Percentiles rank a stretch among this genome's conserved stretches.
These are phyloP conservation scores for Trichoderma hamatum DNA, from an alignment of 2,329 filamentous ascomycete genomes.

Conservation along the genomic window DNA sequence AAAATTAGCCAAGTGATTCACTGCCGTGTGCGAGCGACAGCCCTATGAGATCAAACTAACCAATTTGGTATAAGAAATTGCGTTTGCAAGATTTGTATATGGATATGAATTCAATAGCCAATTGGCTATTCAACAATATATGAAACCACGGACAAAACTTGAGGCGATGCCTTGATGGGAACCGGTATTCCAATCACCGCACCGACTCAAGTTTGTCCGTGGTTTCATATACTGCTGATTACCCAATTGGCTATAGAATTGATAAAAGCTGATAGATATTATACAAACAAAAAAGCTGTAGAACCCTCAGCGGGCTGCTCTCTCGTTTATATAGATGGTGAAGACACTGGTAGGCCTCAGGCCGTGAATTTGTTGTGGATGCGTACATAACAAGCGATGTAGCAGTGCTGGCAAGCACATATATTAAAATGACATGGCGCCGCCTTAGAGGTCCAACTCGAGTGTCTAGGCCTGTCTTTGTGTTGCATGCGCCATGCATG, in stretches of 20 bases:
- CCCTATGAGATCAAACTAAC: background rate
- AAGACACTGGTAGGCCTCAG: background rate
- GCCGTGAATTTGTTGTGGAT: background rate
- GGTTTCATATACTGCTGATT: background rate
- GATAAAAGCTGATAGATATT: background rate
- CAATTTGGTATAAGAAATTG: background rate
- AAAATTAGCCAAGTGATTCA: background rate
- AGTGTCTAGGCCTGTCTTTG: background rate
- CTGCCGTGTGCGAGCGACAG: background rate
- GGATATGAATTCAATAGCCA: background rate
- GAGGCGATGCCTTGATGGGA: background rate
- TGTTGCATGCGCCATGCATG: constrained; percentile 2
- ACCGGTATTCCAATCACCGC: background rate
- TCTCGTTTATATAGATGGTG: background rate
- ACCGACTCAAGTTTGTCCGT: background rate
- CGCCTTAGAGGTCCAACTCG: background rate
- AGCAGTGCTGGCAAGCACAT: background rate
- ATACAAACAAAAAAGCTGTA: background rate
- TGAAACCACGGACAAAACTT: background rate
- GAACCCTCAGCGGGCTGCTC: background rate
- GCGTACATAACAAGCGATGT: background rate
- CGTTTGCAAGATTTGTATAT: background rate
- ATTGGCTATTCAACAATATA: background rate
- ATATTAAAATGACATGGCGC: background rate
- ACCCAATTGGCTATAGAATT: background rate